phyloP scores from a whole-genome alignment of 257 asterid species.

The Solanum pinnatisectum region DNA sequence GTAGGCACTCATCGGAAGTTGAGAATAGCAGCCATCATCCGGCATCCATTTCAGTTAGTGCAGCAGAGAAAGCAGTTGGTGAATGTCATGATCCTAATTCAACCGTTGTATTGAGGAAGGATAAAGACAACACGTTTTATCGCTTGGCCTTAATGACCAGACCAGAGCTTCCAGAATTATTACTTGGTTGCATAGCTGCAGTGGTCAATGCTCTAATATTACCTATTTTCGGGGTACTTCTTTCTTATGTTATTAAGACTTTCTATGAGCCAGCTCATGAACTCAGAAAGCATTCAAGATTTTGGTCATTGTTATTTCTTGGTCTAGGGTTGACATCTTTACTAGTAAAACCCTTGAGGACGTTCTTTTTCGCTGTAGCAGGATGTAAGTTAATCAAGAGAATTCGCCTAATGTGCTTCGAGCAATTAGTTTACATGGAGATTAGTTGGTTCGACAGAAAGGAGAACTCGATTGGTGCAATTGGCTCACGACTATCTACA shows the following conservation, averaged over 20 bases:
- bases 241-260: slow-evolving; percentile 50
- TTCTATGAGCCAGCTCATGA: slow-evolving; percentile 9
- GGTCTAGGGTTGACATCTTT: slow-evolving; percentile 49
- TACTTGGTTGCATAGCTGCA: slow-evolving; percentile 48
- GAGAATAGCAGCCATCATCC: slow-evolving; percentile 51
- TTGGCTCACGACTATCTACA: slow-evolving; percentile 32
- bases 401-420: slow-evolving; percentile 54
- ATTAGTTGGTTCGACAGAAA: slow-evolving; percentile 3
- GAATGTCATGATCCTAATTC: background rate
- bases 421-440: slow-evolving; percentile 66
- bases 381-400: background rate
- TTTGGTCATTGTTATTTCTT: background rate
- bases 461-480: background rate
- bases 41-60: slow-evolving; percentile 28
- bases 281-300: background rate
- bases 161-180: slow-evolving; percentile 52
- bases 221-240: slow-evolving; percentile 57
- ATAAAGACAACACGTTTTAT: slow-evolving; percentile 26
- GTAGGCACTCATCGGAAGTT: slow-evolving; percentile 47
- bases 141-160: slow-evolving; percentile 57
- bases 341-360: slow-evolving; percentile 24
- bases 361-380: background rate
- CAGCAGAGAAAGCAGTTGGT: slow-evolving; percentile 19
- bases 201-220: slow-evolving; percentile 59
- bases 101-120: slow-evolving; percentile 5